Conservation (phyloP, 306 rosid species). For the Castanospermum australe region DNA sequence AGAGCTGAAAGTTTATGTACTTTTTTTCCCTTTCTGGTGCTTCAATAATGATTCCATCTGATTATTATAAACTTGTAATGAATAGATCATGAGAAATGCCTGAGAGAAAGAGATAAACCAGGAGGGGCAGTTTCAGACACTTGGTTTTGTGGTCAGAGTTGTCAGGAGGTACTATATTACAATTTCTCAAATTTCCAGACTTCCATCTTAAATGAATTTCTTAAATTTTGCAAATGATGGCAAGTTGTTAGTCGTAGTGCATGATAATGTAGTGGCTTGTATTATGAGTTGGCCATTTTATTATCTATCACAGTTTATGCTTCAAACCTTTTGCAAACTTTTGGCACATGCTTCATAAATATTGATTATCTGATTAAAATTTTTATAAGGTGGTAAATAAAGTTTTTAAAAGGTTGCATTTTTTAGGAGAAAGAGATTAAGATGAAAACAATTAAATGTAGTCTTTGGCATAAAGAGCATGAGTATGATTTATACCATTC, state of each 20-base stretch:
- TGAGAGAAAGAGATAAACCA: slow-evolving; percentile 41
- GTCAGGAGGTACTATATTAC: slow-evolving; percentile 74
- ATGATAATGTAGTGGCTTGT: background rate
- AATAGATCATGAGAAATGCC: slow-evolving; percentile 82
- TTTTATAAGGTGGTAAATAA: background rate
- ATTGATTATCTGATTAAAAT: slow-evolving; percentile 20
- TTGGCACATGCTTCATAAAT: slow-evolving; percentile 5
- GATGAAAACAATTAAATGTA: background rate
- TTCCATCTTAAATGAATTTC: slow-evolving; percentile 25
- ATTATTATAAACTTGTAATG: slow-evolving; percentile 29
- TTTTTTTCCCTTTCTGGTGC: slow-evolving; percentile 16
- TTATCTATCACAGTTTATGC: slow-evolving; percentile 17
- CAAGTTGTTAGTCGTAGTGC: slow-evolving; percentile 21
- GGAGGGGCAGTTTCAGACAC: slow-evolving; percentile 51
- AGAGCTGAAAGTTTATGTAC: slow-evolving; percentile 8
- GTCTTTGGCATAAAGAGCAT: background rate
- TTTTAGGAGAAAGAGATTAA: background rate
- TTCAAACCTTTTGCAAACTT: background rate
- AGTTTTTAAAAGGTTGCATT: slow-evolving; percentile 7
- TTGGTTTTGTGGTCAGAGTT: slow-evolving; percentile 74
- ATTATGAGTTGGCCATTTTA: slow-evolving; percentile 4
- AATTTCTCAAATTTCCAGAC: background rate
- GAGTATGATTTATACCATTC: background rate
- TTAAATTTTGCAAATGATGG: slow-evolving; percentile 18
- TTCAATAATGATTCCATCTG: slow-evolving; percentile 27